phyloP scores from a whole-genome alignment of 768 basidiomycete genomes.

The Leucogyrophana mollusca region DNA sequence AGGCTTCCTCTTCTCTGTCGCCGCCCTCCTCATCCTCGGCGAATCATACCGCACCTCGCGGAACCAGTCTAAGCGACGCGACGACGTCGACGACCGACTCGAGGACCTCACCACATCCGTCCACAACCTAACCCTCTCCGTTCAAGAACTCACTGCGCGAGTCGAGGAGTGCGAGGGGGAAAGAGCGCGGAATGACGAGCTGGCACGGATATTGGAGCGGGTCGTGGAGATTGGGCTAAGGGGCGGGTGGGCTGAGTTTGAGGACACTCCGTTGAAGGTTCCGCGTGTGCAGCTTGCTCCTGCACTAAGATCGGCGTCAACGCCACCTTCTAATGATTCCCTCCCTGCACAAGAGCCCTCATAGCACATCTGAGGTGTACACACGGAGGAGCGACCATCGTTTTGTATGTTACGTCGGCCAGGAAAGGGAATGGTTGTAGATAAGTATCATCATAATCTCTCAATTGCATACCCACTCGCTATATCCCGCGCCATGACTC shows the following conservation, averaged over 20 bases:
- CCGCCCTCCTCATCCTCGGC: slow-evolving; percentile 68
- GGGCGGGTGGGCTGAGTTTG: slow-evolving; percentile 64
- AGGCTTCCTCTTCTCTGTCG: slow-evolving; percentile 80
- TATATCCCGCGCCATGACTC: no score
- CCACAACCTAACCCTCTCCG: slow-evolving; percentile 40
- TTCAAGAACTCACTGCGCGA: slow-evolving; percentile 37
- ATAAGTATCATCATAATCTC: no score
- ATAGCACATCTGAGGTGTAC: no score
- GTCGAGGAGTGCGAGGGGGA: slow-evolving; percentile 47
- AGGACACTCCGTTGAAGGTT: slow-evolving; percentile 53
- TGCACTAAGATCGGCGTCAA: background rate
- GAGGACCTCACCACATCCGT: slow-evolving; percentile 54
- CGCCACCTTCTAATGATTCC: no score
- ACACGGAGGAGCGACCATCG: no score
- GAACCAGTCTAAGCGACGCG: slow-evolving; percentile 67
- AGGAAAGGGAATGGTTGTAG: no score
- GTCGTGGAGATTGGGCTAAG: slow-evolving; percentile 68
- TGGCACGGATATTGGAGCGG: slow-evolving; percentile 62
- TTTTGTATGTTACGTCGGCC: no score
- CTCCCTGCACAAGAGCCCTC: no score
- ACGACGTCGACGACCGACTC: slow-evolving; percentile 68
- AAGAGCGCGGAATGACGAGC: slow-evolving; percentile 53
- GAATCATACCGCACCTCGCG: slow-evolving; percentile 77
- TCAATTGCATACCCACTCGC: no score
- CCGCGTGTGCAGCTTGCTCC: slow-evolving; percentile 40